These are phyloP conservation scores for Cystoisospora suis DNA, from an alignment of 169 alveolate species.

Conservation along the genomic window DNA sequence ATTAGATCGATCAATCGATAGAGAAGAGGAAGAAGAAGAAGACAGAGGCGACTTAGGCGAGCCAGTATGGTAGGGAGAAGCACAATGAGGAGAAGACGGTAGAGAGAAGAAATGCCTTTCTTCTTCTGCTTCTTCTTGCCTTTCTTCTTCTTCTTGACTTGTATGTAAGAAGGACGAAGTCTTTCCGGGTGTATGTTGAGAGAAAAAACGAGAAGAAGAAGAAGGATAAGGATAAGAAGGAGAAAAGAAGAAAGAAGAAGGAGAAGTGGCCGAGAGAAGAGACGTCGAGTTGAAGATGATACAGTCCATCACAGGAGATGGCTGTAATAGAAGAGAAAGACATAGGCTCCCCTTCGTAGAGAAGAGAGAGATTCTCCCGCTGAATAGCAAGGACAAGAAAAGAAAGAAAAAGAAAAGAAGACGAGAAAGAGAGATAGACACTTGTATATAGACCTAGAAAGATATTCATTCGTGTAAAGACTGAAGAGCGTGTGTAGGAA, in stretches of 20 bases:
- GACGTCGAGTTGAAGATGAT: neutral
- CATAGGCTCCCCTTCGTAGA: neutral
- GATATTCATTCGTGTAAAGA: neutral
- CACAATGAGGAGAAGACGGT: too few species aligned
- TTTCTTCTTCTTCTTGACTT: too few species aligned
- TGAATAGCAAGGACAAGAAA: neutral
- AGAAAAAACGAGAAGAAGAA: neutral
- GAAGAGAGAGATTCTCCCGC: constrained; percentile 9
- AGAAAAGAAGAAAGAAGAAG: neutral
- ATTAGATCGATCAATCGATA: too few species aligned
- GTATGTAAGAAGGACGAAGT: too few species aligned
- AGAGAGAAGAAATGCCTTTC: too few species aligned
- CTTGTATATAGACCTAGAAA: neutral
- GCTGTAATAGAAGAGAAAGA: neutral
- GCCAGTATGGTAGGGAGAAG: too few species aligned
- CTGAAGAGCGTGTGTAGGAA: neutral
- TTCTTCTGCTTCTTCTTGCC: too few species aligned
- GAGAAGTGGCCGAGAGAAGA: neutral
- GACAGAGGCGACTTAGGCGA: too few species aligned
- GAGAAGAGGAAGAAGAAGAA: too few species aligned
- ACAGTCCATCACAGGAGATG: neutral
- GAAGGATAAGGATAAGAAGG: neutral
- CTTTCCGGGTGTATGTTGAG: too few species aligned
- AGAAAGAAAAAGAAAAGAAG: neutral
- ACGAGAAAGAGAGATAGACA: neutral